Base-by-base conservation (phyloP, 2,329 filamentous ascomycete genomes). In the Penicillium sp. region DNA sequence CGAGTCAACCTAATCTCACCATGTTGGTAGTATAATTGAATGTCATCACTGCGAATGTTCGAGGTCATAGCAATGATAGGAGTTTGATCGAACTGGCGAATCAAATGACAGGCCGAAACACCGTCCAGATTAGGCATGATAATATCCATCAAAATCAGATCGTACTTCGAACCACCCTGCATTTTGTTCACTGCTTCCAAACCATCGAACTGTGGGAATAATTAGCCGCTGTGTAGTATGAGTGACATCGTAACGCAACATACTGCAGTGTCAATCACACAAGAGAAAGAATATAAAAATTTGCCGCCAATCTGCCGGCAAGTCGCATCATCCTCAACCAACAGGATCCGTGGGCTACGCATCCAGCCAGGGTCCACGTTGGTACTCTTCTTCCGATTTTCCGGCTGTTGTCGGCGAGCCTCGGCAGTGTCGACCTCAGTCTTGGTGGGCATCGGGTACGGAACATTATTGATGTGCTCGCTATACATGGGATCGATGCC, bases 11-110 rank as follows among this genome's bases (percentile, higher is more conserved):
- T 26, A 21, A 24, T 27, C 35, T 80, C 83, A 95, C 93, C 95
- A 78, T 96, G 93, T 68, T 93, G 88, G 78, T 97, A 98, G 73
- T 99, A 99, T 78, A 96, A 93, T 53, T 93, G 90, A 60, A 98
- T 96, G 72, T 99, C 95, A 68, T 97, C 93, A 59, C 91, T 93
- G 63, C 95, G 86, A 63, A 99, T 98, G 71, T 98, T 99, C 3
- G 93, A 97, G 3, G 95, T 99, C 95, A 99, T 98, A 47, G 95
- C 95, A 57, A 99, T 91, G 67, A 99, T 96, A 0, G 95, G 95
- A 6, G 87, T 85, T 37, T 87, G 85, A 62, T 92, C 87, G 60
- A 93, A 91, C 70, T 96, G 90, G 52, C 93, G 87, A 63, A 99
- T 97, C 60, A 96, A 87, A 69, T 95, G 90, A 56, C 92, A 96